Percentiles rank a stretch among this genome's conserved stretches.
Evolutionary conservation across 2,329 filamentous ascomycete genomes (phyloP).

Genomic region (Didymella glomerata): DNA sequence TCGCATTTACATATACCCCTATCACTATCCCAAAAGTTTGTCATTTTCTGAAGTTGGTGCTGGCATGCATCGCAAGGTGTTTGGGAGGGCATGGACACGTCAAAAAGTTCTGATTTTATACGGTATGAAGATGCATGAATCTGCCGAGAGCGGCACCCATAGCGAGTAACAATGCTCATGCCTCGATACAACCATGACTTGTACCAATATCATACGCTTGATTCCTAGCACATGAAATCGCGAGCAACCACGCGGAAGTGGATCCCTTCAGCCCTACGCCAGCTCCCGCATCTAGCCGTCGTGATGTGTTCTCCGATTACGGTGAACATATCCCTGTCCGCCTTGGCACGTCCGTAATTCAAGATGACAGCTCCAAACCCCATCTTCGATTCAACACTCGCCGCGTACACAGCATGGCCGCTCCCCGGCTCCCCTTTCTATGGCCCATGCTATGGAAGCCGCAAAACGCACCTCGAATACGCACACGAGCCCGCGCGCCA

Average conservation of each 20-base stretch:
- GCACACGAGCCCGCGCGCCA: slow-evolving; percentile 32
- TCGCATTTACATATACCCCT: slow-evolving; percentile 21
- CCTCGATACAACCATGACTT: background rate
- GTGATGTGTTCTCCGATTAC: slow-evolving; percentile 24
- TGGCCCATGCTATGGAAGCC: slow-evolving; percentile 57
- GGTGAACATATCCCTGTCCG: slow-evolving; percentile 22
- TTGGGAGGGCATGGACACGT: background rate
- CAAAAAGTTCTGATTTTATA: slow-evolving; percentile 18
- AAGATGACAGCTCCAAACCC: slow-evolving; percentile 10
- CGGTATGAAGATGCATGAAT: background rate
- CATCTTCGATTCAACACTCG: slow-evolving; percentile 1
- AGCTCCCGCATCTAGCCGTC: slow-evolving; percentile 20
- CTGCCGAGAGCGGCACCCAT: background rate
- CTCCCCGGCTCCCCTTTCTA: slow-evolving; percentile 57
- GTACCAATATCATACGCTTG: background rate
- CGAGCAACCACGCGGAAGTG: slow-evolving; percentile 16
- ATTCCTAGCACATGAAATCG: background rate
- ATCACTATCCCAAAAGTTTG: slow-evolving; percentile 23
- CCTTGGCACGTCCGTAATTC: slow-evolving; percentile 18
- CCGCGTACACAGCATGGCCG: slow-evolving; percentile 47
- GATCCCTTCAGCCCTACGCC: slow-evolving; percentile 15
- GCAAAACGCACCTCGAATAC: slow-evolving; percentile 31
- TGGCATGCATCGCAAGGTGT: slow-evolving; percentile 19
- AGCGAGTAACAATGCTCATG: slow-evolving; percentile 1
- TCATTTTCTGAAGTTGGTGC: slow-evolving; percentile 3